Conservation (phyloP, 2,329 filamentous ascomycete genomes). For the Ceratocystis lukuohia region DNA sequence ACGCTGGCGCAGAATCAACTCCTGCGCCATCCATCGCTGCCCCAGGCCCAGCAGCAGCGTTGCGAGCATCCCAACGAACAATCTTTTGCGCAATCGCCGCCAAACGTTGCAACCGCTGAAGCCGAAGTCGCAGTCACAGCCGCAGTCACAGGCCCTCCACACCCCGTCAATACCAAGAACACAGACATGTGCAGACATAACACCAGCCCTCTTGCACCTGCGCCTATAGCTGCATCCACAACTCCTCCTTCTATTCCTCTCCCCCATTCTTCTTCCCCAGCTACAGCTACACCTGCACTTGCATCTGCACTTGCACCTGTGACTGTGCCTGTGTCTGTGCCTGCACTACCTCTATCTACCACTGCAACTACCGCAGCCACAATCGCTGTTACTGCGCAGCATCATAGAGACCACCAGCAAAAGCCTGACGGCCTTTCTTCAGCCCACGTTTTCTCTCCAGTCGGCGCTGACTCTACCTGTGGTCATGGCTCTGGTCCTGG, state of each 20-base stretch:
- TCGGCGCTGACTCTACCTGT: constrained; percentile 5
- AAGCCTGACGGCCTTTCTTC: constrained; percentile 8
- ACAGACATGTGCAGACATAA: neutral
- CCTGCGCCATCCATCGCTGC: neutral
- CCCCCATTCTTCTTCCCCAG: too few species aligned
- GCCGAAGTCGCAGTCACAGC: neutral
- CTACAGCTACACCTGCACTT: neutral
- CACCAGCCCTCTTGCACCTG: neutral
- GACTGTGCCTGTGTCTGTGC: neutral
- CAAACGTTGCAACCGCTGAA: neutral
- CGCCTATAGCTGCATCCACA: neutral
- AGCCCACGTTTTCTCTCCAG: constrained; percentile 15
- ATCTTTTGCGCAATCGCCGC: neutral
- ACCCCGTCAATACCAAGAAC: neutral
- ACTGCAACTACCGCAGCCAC: too few species aligned
- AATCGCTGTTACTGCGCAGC: neutral
- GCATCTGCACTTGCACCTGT: neutral
- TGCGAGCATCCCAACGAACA: neutral
- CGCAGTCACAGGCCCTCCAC: neutral
- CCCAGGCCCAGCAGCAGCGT: neutral
- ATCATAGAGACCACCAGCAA: neutral
- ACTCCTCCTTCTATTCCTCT: neutral
- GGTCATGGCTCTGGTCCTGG: constrained; percentile 8
- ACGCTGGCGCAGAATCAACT: neutral
- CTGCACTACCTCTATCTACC: neutral